These are phyloP conservation scores for Auricularia sp. DNA, from an alignment of 768 basidiomycete species.

Conservation along the genomic window DNA sequence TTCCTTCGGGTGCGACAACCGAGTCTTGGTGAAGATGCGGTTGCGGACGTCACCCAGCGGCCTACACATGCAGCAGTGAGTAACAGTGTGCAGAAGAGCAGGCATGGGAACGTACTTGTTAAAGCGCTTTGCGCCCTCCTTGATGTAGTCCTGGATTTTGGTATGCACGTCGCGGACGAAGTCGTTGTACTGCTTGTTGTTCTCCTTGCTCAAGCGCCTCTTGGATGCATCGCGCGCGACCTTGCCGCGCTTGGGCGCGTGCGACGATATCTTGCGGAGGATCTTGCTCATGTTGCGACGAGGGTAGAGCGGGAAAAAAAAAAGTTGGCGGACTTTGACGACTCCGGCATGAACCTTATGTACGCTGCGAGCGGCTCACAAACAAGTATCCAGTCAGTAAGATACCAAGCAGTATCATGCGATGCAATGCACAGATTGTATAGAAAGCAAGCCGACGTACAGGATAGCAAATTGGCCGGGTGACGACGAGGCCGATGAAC, in stretches of 20 bases:
- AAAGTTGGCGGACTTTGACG: too few relatives aligned
- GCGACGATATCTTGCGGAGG: too few relatives aligned
- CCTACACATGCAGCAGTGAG: too few relatives aligned
- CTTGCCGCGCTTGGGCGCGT: not conserved
- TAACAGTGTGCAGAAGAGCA: too few relatives aligned
- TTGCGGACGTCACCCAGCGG: not conserved
- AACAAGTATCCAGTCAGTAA: too few relatives aligned
- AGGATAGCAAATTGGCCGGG: too few relatives aligned
- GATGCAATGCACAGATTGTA: too few relatives aligned
- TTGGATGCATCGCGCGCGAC: not conserved
- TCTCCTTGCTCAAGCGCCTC: not conserved
- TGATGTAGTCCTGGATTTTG: not conserved
- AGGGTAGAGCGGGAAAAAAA: not conserved
- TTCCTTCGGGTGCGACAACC: not conserved
- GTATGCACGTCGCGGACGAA: not conserved
- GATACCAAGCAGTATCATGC: too few relatives aligned
- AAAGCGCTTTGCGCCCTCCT: not conserved
- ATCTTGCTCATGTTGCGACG: not conserved
- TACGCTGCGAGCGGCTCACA: too few relatives aligned
- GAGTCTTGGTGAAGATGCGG: not conserved
- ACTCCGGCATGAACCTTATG: too few relatives aligned
- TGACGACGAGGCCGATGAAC: too few relatives aligned
- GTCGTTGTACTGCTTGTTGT: not conserved
- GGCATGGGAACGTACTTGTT: not conserved
- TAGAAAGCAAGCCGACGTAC: too few relatives aligned